These are phyloP conservation scores for Fraxinus albicans DNA, from an alignment of 305 asterid genomes.

Conservation along the genomic window DNA sequence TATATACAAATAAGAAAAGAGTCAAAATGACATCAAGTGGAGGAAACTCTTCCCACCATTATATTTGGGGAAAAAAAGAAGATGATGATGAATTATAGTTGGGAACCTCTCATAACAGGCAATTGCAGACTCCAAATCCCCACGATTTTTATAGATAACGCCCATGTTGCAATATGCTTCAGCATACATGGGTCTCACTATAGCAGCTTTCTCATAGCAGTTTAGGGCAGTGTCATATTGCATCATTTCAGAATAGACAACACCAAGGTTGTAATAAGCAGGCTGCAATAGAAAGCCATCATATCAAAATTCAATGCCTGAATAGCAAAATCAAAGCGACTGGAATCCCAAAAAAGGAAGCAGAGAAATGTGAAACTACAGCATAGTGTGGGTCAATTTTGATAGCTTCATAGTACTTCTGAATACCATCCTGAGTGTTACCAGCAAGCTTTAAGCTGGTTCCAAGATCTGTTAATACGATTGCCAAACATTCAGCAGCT, in stretches of 20 bases:
- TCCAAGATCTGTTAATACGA: slow-evolving; percentile 95
- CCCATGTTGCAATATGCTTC: slow-evolving; percentile 99
- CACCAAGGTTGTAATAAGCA: slow-evolving; percentile 99
- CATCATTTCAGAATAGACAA: slow-evolving; percentile 98
- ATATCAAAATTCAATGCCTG: slow-evolving; percentile 35
- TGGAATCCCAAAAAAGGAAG: background rate
- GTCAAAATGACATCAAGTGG: slow-evolving; percentile 27
- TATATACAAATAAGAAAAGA: slow-evolving; percentile 24
- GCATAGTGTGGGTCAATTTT: slow-evolving; percentile 90
- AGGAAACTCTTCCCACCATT: slow-evolving; percentile 21
- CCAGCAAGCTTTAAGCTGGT: slow-evolving; percentile 98
- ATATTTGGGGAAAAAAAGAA: background rate
- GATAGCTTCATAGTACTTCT: slow-evolving; percentile 93
- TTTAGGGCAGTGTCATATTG: slow-evolving; percentile 92
- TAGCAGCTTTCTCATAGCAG: slow-evolving; percentile 96
- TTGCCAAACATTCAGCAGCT: slow-evolving; percentile 93
- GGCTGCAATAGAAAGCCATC: slow-evolving; percentile 64
- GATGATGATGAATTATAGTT: slow-evolving; percentile 7
- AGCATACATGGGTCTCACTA: slow-evolving; percentile 97
- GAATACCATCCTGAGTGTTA: slow-evolving; percentile 92
- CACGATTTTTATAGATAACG: slow-evolving; percentile 92
- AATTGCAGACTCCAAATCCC: slow-evolving; percentile 93
- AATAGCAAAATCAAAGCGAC: slow-evolving; percentile 18
- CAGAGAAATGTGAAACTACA: slow-evolving; percentile 47
- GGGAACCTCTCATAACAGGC: slow-evolving; percentile 92